Percentiles rank a stretch among this genome's conserved stretches.
phyloP scores from a whole-genome alignment of 306 rosid species.

The Cucumis melo region DNA sequence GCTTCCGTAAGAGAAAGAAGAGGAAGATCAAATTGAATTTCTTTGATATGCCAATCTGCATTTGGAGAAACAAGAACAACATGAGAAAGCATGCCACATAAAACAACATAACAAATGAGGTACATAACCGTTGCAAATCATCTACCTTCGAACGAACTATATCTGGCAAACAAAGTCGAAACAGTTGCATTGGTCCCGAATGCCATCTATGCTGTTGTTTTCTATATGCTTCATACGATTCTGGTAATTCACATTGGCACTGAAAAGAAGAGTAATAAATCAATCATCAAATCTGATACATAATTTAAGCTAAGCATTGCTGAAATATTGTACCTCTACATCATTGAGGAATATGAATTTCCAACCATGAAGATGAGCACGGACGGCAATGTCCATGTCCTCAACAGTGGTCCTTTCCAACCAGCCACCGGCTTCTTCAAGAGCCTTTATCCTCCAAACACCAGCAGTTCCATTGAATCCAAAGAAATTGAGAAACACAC shows the following conservation, averaged over 20 bases:
- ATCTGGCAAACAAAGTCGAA: slow-evolving; percentile 57
- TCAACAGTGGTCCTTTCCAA: slow-evolving; percentile 70
- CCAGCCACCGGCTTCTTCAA: slow-evolving; percentile 77
- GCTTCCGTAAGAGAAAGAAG: slow-evolving; percentile 61
- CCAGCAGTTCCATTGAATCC: slow-evolving; percentile 84
- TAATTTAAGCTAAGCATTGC: neutral
- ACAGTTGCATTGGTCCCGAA: slow-evolving; percentile 66
- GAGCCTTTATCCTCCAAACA: slow-evolving; percentile 73
- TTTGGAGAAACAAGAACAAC: slow-evolving; percentile 12
- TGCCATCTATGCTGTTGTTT: slow-evolving; percentile 73
- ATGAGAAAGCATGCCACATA: neutral
- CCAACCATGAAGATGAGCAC: slow-evolving; percentile 75
- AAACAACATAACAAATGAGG: neutral
- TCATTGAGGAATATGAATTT: slow-evolving; percentile 63
- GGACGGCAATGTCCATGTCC: slow-evolving; percentile 79
- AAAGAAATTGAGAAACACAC: slow-evolving; percentile 52
- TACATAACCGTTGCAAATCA: neutral
- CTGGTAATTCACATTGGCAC: slow-evolving; percentile 77
- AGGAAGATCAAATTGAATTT: slow-evolving; percentile 52
- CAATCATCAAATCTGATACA: neutral
- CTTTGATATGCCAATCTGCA: slow-evolving; percentile 53
- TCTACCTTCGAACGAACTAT: slow-evolving; percentile 44
- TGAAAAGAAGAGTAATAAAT: slow-evolving; percentile 13
- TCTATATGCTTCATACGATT: slow-evolving; percentile 61
- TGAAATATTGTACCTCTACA: slow-evolving; percentile 36